These are phyloP conservation scores for Euptelea pleiosperma DNA, from an alignment of 164 flowering plant genomes.

Conservation along the genomic window DNA sequence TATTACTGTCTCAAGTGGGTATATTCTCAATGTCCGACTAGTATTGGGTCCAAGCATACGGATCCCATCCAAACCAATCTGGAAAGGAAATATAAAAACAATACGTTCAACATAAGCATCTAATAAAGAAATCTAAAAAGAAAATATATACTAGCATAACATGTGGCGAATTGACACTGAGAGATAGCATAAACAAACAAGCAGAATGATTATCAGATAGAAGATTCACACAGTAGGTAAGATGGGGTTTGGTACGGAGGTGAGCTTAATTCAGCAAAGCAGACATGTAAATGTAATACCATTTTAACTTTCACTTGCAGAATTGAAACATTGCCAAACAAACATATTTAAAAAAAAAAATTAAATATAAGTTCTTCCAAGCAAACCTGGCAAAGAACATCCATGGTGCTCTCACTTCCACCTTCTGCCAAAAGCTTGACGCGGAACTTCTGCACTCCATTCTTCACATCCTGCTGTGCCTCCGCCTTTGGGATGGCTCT, in stretches of 20 bases:
- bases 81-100: constrained; percentile 17
- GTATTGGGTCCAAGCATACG: constrained; percentile 92
- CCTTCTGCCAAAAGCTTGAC: constrained; percentile 89
- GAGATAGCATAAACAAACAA: no score
- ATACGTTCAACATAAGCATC: background rate
- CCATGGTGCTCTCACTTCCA: constrained; percentile 74
- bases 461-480: constrained; percentile 61
- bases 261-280: no score
- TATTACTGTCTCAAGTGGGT: constrained; percentile 82
- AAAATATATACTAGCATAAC: background rate
- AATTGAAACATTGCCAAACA: no score
- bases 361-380: background rate
- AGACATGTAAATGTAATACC: no score
- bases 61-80: constrained; percentile 96
- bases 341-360: background rate
- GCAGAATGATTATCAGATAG: no score
- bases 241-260: no score
- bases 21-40: constrained; percentile 77
- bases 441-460: constrained; percentile 87
- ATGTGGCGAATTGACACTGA: no score
- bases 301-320: no score
- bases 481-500: constrained; percentile 87
- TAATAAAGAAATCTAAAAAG: background rate
- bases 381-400: constrained; percentile 95
- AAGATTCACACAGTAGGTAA: no score